Base-by-base conservation (phyloP, 495 filamentous ascomycete species). In the Hypomontagnella monticulosa region DNA sequence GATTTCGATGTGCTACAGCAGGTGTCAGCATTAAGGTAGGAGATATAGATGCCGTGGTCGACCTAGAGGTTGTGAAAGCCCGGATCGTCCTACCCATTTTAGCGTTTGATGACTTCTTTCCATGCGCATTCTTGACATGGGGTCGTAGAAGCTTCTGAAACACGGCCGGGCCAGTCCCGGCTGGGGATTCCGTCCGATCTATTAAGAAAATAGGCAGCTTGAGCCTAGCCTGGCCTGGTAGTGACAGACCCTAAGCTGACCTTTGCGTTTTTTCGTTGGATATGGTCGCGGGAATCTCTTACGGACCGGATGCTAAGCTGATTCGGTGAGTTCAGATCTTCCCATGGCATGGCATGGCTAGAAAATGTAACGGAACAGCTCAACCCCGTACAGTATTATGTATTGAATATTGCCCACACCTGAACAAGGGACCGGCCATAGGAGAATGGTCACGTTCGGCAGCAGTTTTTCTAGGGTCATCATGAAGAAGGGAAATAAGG, bases 311-410 rank as follows among this genome's bases (percentile, higher is more conserved):
- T 63, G 32, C 32, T 50, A 43, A 64, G 60, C 56, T 69, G 55
- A 64, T 69, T 69, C 66, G 66, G 60, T 60, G 55, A 64, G 63
- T 69, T 69, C 56, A 60, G 60, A 69, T 69, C 66, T 69, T 61
- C 51, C 23, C 23, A 27, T 27, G 23, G 23, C 23, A 27, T 27
- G 23, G 23, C 56, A 69, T 46, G 41, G 41, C 47, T 42, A 63
- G 50, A 48, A 43, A 47, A 63, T 61, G 56, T 34, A 32, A 59
- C 57, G 56, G 57, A 37, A 53, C 10, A 42, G 46, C 58, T 34
- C 46, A 42, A 62, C 54, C 47, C 47, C 40, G 47, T 61, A 61
- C 51, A 61, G 23, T 27, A 27, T 27, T 27, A 27, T 27, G 46
- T 57, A 59, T 37, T 50, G 42, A 59, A 59, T 54, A 68, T 63